Percentiles rank a stretch among this genome's conserved stretches.
These are phyloP conservation scores for Arachis hypogaea DNA, from an alignment of 306 rosid genomes.

Conservation along the genomic window DNA sequence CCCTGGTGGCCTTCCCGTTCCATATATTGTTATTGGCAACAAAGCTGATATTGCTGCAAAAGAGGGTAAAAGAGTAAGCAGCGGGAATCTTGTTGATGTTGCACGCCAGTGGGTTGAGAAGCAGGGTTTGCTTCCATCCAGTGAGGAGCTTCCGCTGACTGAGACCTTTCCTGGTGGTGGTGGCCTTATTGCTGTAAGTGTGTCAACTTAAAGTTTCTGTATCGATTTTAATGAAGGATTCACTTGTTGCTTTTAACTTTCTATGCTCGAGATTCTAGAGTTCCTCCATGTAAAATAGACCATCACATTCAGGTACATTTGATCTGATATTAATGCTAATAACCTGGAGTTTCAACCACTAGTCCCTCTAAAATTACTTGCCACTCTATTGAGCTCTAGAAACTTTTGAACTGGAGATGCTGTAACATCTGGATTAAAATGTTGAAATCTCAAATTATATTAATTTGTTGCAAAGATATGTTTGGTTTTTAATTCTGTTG, in stretches of 20 bases:
- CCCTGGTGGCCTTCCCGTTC: constrained; percentile 96
- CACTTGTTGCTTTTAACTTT: constrained; percentile 20
- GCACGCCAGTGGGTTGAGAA: constrained; percentile 99
- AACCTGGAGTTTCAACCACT: constrained; percentile 13
- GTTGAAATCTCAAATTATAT: constrained; percentile 30
- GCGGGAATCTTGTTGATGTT: constrained; percentile 95
- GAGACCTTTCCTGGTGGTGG: constrained; percentile 90
- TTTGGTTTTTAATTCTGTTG: constrained; percentile 23
- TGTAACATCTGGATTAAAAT: no score
- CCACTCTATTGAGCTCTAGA: constrained; percentile 10
- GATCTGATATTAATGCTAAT: constrained; percentile 27
- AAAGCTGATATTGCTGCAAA: constrained; percentile 94
- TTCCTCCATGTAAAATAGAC: neutral
- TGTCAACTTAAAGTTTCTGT: constrained; percentile 14
- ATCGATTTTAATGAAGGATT: constrained; percentile 16
- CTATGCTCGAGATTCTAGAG: constrained; percentile 21
- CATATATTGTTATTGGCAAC: constrained; percentile 85
- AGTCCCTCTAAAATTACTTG: neutral
- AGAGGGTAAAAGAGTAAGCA: constrained; percentile 90
- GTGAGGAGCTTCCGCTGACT: constrained; percentile 96
- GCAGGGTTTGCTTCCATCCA: constrained; percentile 96
- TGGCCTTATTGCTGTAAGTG: constrained; percentile 79
- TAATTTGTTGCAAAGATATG: constrained; percentile 7
- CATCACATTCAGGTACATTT: constrained; percentile 24
- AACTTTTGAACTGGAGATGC: no score